Percentiles rank a stretch among this genome's conserved stretches.
Evolutionary conservation across 148 eudicot genomes (phyloP).

Genomic region (Drosera capensis): DNA sequence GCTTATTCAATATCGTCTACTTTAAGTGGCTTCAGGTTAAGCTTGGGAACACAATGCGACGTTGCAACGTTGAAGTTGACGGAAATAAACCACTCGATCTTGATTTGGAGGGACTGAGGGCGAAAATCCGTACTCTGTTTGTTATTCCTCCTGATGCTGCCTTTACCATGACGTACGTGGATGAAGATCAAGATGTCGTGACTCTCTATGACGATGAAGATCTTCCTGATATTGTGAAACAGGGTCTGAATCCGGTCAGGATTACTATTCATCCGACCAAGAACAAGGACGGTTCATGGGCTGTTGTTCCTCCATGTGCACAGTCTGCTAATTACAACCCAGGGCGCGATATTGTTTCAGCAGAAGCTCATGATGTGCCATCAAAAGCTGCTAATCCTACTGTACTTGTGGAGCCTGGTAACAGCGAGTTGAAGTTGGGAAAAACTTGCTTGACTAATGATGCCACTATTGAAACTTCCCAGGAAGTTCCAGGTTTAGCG

Average conservation of each 20-base stretch:
- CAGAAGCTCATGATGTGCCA: constrained; percentile 33
- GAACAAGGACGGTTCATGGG: constrained; percentile 9
- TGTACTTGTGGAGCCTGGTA: constrained; percentile 28
- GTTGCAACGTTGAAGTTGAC: constrained; percentile 39
- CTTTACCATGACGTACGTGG: constrained; percentile 42
- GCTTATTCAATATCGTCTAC: no score
- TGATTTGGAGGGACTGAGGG: constrained; percentile 31
- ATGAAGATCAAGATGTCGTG: constrained; percentile 67
- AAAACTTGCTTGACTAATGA: constrained; percentile 21
- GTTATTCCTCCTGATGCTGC: constrained; percentile 30
- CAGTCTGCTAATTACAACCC: constrained; percentile 15
- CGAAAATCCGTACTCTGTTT: constrained; percentile 41
- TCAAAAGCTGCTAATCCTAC: constrained; percentile 37
- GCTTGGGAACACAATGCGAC: constrained; percentile 57
- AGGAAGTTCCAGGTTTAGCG: neutral
- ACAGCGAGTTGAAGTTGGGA: constrained; percentile 22
- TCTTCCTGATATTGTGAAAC: constrained; percentile 52
- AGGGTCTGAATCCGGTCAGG: constrained; percentile 70
- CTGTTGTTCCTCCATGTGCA: constrained; percentile 19
- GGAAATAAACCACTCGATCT: constrained; percentile 30
- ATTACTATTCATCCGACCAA: constrained; percentile 36
- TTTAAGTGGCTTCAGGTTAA: constrained; percentile 73
- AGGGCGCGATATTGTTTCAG: constrained; percentile 12
- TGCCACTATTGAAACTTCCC: constrained; percentile 5
- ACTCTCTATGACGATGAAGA: constrained; percentile 70